These are phyloP conservation scores for Fusarium xyrophilum DNA, from an alignment of 2,329 filamentous ascomycete genomes.

Conservation along the genomic window DNA sequence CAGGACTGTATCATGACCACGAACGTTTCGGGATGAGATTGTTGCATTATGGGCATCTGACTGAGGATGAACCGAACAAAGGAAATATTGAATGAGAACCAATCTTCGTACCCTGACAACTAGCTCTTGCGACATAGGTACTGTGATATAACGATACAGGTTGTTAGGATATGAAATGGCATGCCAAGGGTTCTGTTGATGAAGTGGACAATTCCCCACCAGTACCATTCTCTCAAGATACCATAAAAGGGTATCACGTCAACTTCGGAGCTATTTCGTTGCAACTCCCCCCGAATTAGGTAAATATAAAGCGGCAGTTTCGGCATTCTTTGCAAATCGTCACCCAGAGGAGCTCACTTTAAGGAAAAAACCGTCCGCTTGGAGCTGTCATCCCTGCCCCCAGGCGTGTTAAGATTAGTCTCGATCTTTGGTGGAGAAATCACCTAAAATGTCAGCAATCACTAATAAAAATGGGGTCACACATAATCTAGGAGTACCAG, in stretches of 20 bases:
- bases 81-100: not conserved
- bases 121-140: not conserved
- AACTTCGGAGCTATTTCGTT: constrained; percentile 2
- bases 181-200: constrained; percentile 1
- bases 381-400: not conserved
- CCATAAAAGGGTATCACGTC: constrained; percentile 22
- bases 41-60: not conserved
- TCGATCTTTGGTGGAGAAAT: not conserved
- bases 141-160: not conserved
- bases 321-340: not conserved
- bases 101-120: not conserved
- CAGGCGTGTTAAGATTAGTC: constrained; percentile 16
- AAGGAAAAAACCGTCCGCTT: not conserved
- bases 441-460: not conserved
- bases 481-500: not conserved
- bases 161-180: not conserved
- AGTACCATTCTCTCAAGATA: constrained; percentile 14
- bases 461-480: constrained; percentile 25
- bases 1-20: not conserved
- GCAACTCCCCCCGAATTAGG: not conserved
- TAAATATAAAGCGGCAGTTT: not conserved
- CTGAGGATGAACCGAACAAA: not conserved
- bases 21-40: not conserved
- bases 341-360: not conserved
- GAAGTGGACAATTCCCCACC: constrained; percentile 9